These are phyloP conservation scores for Stagonosporopsis tanaceti DNA, from an alignment of 2,329 filamentous ascomycete species.

Conservation along the genomic window DNA sequence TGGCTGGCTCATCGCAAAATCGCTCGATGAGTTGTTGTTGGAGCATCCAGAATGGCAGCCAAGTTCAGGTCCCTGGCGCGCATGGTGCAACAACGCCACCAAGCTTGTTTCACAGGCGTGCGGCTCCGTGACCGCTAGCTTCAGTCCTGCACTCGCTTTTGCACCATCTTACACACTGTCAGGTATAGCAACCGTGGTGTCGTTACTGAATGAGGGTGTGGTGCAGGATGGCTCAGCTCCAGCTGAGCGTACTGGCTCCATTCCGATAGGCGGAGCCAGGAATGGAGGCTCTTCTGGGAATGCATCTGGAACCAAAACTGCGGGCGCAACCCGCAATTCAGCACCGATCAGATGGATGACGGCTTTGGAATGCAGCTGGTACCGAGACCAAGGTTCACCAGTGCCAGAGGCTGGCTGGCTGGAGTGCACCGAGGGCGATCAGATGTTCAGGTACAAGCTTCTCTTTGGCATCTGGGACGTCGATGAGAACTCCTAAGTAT, in stretches of 20 bases:
- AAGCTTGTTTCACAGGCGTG: constrained; percentile 7
- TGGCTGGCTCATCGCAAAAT: constrained; percentile 18
- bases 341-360: constrained; percentile 10
- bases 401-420: not conserved
- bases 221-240: constrained; percentile 1
- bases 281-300: not conserved
- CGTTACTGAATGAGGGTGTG: not conserved
- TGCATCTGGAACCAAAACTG: not conserved
- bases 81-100: constrained; percentile 5
- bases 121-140: constrained; percentile 5
- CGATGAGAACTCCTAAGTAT: not conserved
- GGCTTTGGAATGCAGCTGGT: constrained; percentile 13
- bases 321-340: not conserved
- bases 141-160: constrained; percentile 3
- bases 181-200: not conserved
- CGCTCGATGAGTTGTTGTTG: not conserved
- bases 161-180: not conserved
- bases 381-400: not conserved
- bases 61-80: not conserved
- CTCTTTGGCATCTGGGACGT: not conserved
- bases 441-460: not conserved
- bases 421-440: not conserved
- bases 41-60: constrained; percentile 8
- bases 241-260: constrained; percentile 2
- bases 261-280: constrained; percentile 1